Conservation (phyloP, 805 yeast species). For the Wickerhamomyces xylosicus region DNA sequence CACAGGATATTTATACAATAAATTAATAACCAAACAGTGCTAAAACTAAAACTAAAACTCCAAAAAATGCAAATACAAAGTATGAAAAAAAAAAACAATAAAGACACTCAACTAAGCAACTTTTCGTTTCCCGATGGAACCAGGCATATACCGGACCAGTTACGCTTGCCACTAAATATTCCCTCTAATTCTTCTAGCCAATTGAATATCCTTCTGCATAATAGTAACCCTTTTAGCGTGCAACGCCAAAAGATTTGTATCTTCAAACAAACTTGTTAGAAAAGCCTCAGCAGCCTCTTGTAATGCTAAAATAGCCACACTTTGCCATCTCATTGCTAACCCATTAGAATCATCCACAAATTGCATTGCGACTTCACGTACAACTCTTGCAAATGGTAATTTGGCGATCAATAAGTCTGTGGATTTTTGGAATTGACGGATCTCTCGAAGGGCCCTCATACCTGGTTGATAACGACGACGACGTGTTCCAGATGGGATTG, state of each 20-base stretch:
- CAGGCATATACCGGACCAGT: no score
- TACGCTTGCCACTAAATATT: constrained; percentile 14
- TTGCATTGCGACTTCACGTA: constrained; percentile 59
- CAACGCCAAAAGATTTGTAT: constrained; percentile 66
- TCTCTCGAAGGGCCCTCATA: constrained; percentile 56
- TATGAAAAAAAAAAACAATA: no score
- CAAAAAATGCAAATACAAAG: no score
- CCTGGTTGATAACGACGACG: constrained; percentile 51
- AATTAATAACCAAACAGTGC: no score
- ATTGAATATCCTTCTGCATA: constrained; percentile 74
- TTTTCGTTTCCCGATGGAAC: no score
- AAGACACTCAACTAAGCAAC: no score
- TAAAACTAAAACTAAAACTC: no score
- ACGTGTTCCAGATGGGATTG: constrained; percentile 21
- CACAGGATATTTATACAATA: no score
- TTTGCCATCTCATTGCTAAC: constrained; percentile 65
- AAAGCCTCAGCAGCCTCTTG: constrained; percentile 81
- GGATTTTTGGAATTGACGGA: constrained; percentile 54
- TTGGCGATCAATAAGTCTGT: constrained; percentile 61
- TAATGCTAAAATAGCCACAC: constrained; percentile 63
- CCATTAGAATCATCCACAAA: constrained; percentile 38
- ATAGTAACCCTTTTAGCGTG: constrained; percentile 81
- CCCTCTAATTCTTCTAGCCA: constrained; percentile 72
- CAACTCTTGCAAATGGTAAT: constrained; percentile 69
- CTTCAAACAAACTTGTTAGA: constrained; percentile 62